Percentiles rank a stretch among this genome's conserved stretches.
Evolutionary conservation across 352 stramenopile species (phyloP).

Genomic region (Detonula confervacea): DNA sequence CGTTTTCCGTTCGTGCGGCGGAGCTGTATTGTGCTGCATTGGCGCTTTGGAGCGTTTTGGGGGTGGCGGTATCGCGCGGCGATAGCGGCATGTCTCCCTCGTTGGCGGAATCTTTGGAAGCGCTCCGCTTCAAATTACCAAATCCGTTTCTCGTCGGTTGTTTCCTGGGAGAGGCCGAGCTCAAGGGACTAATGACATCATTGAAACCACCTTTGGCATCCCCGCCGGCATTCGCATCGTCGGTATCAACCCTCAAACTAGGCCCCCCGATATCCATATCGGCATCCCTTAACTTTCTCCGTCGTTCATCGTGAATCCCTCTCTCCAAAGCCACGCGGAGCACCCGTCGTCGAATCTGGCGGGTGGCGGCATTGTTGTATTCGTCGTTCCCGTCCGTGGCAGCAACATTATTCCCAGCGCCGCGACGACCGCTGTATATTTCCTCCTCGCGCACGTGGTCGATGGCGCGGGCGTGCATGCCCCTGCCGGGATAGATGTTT

Average conservation of each 20-base stretch:
- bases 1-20: neutral
- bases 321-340: conserved; percentile 49
- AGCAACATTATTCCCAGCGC: no score
- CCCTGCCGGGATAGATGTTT: neutral
- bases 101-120: neutral
- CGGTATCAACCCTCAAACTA: neutral
- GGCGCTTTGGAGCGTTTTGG: neutral
- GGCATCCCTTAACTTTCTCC: conserved; percentile 29
- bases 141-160: neutral
- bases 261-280: conserved; percentile 43
- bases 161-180: no score
- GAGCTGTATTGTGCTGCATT: no score
- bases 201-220: neutral
- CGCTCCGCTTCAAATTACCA: neutral
- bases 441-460: conserved; percentile 34
- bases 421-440: neutral
- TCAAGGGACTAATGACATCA: no score
- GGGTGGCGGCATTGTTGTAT: conserved; percentile 50
- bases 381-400: conserved; percentile 42
- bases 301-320: conserved; percentile 27
- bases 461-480: conserved; percentile 48
- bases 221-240: neutral
- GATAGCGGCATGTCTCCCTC: conserved; percentile 26
- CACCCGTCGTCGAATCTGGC: conserved; percentile 48
- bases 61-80: neutral